Percentiles rank a stretch among this genome's conserved stretches.
Conservation (phyloP, 1,284 basidiomycete genomes). For the Ganoderma lingzhi region DNA sequence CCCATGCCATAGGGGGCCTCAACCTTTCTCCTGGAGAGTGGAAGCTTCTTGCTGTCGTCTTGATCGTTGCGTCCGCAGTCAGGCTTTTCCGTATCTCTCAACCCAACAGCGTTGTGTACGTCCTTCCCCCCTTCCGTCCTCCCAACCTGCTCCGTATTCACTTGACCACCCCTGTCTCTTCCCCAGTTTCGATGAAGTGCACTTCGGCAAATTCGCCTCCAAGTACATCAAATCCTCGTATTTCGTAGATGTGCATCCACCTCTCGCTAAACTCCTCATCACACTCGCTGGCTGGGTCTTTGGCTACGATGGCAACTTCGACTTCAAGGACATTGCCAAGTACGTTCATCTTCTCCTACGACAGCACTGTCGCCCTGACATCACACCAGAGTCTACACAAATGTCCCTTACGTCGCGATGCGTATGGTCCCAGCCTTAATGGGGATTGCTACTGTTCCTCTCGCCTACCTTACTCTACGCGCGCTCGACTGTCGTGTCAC, state of each 20-base stretch:
- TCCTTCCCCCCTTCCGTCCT: slow-evolving; percentile 31
- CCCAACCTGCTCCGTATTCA: not conserved
- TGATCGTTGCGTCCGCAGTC: slow-evolving; percentile 75
- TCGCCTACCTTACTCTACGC: slow-evolving; percentile 94
- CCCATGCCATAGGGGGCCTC: slow-evolving; percentile 68
- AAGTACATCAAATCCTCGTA: slow-evolving; percentile 93
- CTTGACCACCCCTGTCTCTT: not conserved
- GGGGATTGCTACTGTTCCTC: slow-evolving; percentile 89
- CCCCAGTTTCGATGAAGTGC: slow-evolving; percentile 92
- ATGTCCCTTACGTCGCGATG: slow-evolving; percentile 97
- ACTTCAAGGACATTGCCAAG: slow-evolving; percentile 98
- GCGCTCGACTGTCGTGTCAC: slow-evolving; percentile 90
- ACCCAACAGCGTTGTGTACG: slow-evolving; percentile 91
- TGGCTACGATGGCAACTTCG: slow-evolving; percentile 94
- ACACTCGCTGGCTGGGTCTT: slow-evolving; percentile 89
- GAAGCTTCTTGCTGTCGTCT: slow-evolving; percentile 71
- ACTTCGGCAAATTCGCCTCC: slow-evolving; percentile 94
- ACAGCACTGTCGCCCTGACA: slow-evolving; percentile 5
- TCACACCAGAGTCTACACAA: slow-evolving; percentile 73
- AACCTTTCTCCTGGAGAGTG: slow-evolving; percentile 73
- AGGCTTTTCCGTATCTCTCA: slow-evolving; percentile 83
- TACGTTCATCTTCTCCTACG: slow-evolving; percentile 49
- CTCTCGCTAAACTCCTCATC: slow-evolving; percentile 95
- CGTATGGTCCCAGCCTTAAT: slow-evolving; percentile 91
- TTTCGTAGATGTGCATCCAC: slow-evolving; percentile 98